These are phyloP conservation scores for Cyclocybe aegerita DNA, from an alignment of 768 basidiomycete species.

Conservation along the genomic window DNA sequence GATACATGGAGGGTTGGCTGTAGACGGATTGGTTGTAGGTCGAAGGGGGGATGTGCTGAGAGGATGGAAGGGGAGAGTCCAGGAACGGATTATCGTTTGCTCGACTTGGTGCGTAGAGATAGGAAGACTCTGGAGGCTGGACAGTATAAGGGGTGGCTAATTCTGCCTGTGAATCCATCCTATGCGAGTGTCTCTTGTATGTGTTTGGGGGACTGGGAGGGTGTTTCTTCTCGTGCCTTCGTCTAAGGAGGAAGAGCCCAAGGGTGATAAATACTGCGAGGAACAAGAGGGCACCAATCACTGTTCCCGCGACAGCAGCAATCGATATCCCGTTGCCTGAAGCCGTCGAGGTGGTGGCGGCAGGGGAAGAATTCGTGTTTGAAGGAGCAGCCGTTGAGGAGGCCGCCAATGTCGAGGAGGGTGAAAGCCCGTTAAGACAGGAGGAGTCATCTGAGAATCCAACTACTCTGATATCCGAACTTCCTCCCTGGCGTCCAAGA, in stretches of 20 bases:
- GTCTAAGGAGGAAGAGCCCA: slow-evolving; percentile 50
- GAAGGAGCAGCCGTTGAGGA: slow-evolving; percentile 20
- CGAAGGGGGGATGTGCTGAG: background rate
- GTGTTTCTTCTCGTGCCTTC: slow-evolving; percentile 20
- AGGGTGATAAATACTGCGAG: slow-evolving; percentile 51
- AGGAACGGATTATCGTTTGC: slow-evolving; percentile 23
- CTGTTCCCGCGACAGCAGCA: slow-evolving; percentile 50
- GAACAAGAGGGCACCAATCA: slow-evolving; percentile 53
- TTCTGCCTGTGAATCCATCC: slow-evolving; percentile 37
- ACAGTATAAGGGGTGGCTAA: slow-evolving; percentile 20
- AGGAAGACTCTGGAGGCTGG: slow-evolving; percentile 2
- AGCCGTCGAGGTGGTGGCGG: slow-evolving; percentile 9
- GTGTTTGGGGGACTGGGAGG: background rate
- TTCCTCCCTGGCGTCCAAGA: slow-evolving; percentile 53
- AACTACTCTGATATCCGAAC: slow-evolving; percentile 52
- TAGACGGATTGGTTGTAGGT: slow-evolving; percentile 2
- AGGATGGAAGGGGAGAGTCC: slow-evolving; percentile 15
- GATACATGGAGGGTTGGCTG: slow-evolving; percentile 1
- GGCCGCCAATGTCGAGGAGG: slow-evolving; percentile 43
- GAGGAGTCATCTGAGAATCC: slow-evolving; percentile 42
- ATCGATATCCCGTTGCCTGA: slow-evolving; percentile 29
- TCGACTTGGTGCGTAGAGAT: slow-evolving; percentile 25
- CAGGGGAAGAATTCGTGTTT: background rate
- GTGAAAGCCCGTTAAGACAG: slow-evolving; percentile 54
- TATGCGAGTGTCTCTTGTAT: slow-evolving; percentile 25